Evolutionary conservation across 371 early-diverging fungal genomes (phyloP).

Genomic region (Rhizomucor pusillus): DNA sequence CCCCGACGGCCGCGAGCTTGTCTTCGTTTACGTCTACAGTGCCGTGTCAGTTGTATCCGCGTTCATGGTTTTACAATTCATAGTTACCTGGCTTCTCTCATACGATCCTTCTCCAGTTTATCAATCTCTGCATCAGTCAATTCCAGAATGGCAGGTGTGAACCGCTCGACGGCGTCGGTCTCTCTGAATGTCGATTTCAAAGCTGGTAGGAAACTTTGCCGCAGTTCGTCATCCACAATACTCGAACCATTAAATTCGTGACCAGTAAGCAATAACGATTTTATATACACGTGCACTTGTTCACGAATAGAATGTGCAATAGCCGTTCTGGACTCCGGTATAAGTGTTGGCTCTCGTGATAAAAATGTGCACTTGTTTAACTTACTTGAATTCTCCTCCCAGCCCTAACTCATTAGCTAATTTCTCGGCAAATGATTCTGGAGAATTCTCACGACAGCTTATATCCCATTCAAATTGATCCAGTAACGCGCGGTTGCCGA

Average conservation of each 20-base stretch:
- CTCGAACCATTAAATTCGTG: conserved; percentile 65
- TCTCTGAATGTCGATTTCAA: conserved; percentile 53
- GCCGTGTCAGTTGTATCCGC: not conserved
- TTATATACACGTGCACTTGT: conserved; percentile 81
- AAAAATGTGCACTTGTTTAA: not conserved
- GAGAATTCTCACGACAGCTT: conserved; percentile 64
- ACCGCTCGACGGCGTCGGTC: conserved; percentile 47
- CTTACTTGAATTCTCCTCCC: conserved; percentile 76
- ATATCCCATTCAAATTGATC: conserved; percentile 97
- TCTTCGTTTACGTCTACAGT: conserved; percentile 71
- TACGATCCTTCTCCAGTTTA: conserved; percentile 75
- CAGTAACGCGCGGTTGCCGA: conserved; percentile 71
- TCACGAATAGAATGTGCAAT: conserved; percentile 94
- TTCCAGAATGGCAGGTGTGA: conserved; percentile 65
- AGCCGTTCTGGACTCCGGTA: conserved; percentile 80
- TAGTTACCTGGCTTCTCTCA: conserved; percentile 57
- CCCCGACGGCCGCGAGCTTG: conserved; percentile 76
- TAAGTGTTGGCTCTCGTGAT: too few species aligned
- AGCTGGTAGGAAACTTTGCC: conserved; percentile 67
- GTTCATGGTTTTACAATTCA: not conserved
- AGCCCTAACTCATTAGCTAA: conserved; percentile 68
- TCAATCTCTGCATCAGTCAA: conserved; percentile 75
- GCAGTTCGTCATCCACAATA: conserved; percentile 76
- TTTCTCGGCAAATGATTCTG: conserved; percentile 75
- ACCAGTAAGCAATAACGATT: conserved; percentile 79